These are phyloP conservation scores for Cladosporium phlei DNA, from an alignment of 2,329 filamentous ascomycete genomes.

Conservation along the genomic window DNA sequence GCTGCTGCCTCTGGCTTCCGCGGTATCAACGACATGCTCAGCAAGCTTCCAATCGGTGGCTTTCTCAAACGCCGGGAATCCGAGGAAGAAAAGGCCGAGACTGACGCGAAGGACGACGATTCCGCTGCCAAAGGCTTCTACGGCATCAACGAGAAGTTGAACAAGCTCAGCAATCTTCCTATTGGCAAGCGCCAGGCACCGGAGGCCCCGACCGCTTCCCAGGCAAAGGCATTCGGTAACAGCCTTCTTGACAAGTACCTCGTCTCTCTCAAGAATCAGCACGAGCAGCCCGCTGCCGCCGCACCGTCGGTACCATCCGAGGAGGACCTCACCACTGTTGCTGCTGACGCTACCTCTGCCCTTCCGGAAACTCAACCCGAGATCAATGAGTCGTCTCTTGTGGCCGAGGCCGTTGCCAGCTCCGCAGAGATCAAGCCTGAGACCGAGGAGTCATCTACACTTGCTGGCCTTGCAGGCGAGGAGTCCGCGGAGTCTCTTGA, in stretches of 20 bases:
- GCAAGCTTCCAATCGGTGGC: too few relatives aligned
- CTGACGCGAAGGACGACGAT: neutral
- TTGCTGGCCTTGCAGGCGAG: neutral
- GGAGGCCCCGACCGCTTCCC: neutral
- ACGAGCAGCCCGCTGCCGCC: neutral
- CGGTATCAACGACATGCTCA: too few relatives aligned
- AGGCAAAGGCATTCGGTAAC: neutral
- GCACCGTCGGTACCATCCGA: neutral
- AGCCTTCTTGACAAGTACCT: constrained; percentile 1
- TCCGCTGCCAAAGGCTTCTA: constrained; percentile 2
- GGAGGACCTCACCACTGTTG: neutral
- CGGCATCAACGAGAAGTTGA: constrained; percentile 9
- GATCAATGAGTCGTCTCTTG: too few relatives aligned
- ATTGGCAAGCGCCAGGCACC: neutral
- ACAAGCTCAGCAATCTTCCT: constrained; percentile 3
- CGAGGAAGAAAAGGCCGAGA: neutral
- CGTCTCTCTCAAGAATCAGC: neutral
- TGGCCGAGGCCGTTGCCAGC: too few relatives aligned
- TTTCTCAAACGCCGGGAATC: neutral
- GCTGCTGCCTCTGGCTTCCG: too few relatives aligned
- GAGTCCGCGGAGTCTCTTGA: neutral
- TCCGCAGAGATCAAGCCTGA: neutral
- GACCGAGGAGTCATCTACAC: neutral
- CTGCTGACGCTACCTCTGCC: neutral
- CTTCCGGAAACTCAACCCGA: neutral